Evolutionary conservation across 257 asterid species (phyloP), one percentile per base, ranked within the genome.

Genomic region (Dorcoceras hygrometricum): DNA sequence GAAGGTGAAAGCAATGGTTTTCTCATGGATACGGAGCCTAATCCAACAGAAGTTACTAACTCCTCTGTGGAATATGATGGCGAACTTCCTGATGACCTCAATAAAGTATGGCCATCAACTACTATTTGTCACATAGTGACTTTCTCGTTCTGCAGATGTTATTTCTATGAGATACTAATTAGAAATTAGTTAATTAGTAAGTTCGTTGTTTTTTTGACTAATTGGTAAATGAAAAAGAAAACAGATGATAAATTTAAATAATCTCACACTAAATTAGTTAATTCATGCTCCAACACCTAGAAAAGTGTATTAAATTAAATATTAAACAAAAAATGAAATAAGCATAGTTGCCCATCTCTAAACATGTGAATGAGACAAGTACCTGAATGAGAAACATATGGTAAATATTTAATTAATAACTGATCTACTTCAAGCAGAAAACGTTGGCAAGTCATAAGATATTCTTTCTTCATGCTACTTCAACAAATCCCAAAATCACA

Each of bases 51-150:
- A 58, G 59, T 19, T 57, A 43, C 5, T 22, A 58, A 31, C 68
- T 31, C 77, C 26, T 65, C 24, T 58, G 4, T 50, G n/a, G 82
- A 66, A 51, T 70, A 75, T 54, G 67, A 74, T 43, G 71, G 51
- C 16, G 83, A 58, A 54, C 29, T 71, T 57, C 67, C 14, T 16
- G 67, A 53, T 28, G 74, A 60, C 23, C 64, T 70, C 20, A 68
- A 68, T 23, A 57, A 54, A 36, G 70, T 28, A 65, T 75, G 80
- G 71, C 62, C 67, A 62, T 26, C 36, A 54, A 39, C 18, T 12
- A 11, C 14, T 39, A 22, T 4, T 46, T 43, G 19, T 14, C 51
- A 43, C 14, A 19, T 14, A 43, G 51, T 14, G 19, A 3, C 6
- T 12, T 43, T 43, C 19, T 12, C 1, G 19, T 14, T 43, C 51